These are phyloP conservation scores for Asterionellopsis glacialis DNA, from an alignment of 108 stramenopile species.

Conservation along the genomic window DNA sequence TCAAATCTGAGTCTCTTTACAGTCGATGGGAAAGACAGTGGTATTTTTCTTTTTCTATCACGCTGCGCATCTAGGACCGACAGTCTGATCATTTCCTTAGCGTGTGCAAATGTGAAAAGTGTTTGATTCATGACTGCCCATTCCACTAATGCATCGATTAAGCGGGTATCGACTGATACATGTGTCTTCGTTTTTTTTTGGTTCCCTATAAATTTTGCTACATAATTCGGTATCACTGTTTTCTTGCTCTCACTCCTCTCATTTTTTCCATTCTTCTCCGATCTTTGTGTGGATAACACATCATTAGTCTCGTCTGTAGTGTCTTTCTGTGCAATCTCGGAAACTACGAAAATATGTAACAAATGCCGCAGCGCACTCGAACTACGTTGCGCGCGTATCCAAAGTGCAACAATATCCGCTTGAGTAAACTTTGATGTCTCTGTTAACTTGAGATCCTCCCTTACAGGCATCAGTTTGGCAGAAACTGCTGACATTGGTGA, in stretches of 20 bases:
- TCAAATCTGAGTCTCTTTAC: neutral
- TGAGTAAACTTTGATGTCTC: slow-evolving; percentile 2
- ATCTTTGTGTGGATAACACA: neutral
- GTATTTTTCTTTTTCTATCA: neutral
- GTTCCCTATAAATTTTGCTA: slow-evolving; percentile 29
- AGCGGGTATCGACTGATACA: slow-evolving; percentile 3
- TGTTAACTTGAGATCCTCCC: neutral
- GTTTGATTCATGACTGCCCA: slow-evolving; percentile 45
- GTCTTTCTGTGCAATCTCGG: neutral
- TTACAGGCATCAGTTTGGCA: neutral
- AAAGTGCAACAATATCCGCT: slow-evolving; percentile 39
- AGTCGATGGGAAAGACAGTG: neutral
- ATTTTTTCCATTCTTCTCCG: neutral
- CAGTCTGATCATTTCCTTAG: neutral
- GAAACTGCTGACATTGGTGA: neutral
- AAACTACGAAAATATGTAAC: slow-evolving; percentile 25
- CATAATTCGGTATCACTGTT: slow-evolving; percentile 4
- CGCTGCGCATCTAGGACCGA: neutral
- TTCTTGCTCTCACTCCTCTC: neutral
- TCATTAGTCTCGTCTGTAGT: neutral
- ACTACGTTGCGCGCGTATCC: slow-evolving; percentile 48
- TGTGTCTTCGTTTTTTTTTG: slow-evolving; percentile 6
- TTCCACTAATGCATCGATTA: slow-evolving; percentile 29
- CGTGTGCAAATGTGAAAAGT: too few relatives aligned
- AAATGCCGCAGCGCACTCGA: slow-evolving; percentile 34